Conservation (phyloP, 805 yeast genomes). For the Saturnispora diversa region DNA sequence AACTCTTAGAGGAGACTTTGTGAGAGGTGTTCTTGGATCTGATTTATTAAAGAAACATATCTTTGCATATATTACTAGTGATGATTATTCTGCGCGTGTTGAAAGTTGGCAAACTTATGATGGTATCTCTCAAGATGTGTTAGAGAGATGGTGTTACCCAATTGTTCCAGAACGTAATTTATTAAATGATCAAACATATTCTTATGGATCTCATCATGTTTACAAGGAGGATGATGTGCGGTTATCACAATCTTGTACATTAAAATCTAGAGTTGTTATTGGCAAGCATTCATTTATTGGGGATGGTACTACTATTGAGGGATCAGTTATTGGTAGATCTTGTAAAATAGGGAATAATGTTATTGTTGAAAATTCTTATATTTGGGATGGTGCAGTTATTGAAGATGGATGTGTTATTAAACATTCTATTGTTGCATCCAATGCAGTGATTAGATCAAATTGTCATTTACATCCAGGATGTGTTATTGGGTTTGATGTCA, state of each 20-base stretch:
- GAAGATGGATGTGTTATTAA: constrained; percentile 54
- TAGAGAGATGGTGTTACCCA: constrained; percentile 91
- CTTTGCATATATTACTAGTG: constrained; percentile 75
- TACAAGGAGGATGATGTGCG: constrained; percentile 87
- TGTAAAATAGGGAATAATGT: constrained; percentile 81
- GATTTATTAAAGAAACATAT: constrained; percentile 87
- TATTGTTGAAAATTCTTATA: constrained; percentile 60
- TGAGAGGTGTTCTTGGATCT: constrained; percentile 81
- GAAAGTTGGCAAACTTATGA: constrained; percentile 91
- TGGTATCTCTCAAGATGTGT: constrained; percentile 80
- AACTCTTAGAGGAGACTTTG: constrained; percentile 74
- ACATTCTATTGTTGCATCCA: constrained; percentile 64
- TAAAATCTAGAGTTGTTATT: constrained; percentile 72
- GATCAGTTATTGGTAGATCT: constrained; percentile 77
- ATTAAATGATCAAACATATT: constrained; percentile 60
- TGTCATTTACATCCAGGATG: constrained; percentile 58
- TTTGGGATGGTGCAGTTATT: constrained; percentile 78
- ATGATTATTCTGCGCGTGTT: constrained; percentile 89
- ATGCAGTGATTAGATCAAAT: constrained; percentile 46
- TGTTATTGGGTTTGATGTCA: constrained; percentile 70
- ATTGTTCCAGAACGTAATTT: constrained; percentile 80
- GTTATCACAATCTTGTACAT: constrained; percentile 85
- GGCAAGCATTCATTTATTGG: constrained; percentile 75
- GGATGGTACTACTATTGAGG: constrained; percentile 55
- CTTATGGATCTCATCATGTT: constrained; percentile 75